These are phyloP conservation scores for Alternaria brassicicola DNA, from an alignment of 2,329 filamentous ascomycete species.

Conservation along the genomic window DNA sequence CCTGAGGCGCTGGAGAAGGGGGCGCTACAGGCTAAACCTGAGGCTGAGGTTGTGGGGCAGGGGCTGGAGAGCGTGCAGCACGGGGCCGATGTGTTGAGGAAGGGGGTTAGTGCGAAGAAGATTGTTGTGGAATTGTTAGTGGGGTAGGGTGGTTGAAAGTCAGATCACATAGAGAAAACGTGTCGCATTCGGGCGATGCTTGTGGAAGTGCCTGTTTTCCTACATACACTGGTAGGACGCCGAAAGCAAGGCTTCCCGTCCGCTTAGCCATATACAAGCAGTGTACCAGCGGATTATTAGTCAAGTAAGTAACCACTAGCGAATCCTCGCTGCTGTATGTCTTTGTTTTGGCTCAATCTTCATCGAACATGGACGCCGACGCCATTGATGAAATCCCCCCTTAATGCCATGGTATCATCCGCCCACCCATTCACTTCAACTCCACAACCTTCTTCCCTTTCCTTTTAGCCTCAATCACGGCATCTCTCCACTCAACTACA, in stretches of 20 bases:
- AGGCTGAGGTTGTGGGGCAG: not conserved
- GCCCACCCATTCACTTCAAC: not conserved
- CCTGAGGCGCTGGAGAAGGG: not conserved
- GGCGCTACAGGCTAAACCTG: not conserved
- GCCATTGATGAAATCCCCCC: too few species aligned
- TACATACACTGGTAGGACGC: too few species aligned
- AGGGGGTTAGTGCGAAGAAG: not conserved
- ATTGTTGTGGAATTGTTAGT: not conserved
- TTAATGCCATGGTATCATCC: not conserved
- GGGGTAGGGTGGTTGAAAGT: too few species aligned
- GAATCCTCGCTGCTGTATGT: too few species aligned
- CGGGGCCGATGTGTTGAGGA: not conserved
- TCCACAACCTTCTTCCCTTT: constrained; percentile 12
- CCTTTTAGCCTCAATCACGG: constrained; percentile 8
- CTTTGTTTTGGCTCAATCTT: too few species aligned
- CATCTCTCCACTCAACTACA: constrained; percentile 5
- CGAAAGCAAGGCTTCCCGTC: too few species aligned
- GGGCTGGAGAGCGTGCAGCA: not conserved
- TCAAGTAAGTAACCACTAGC: too few species aligned
- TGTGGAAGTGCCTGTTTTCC: too few species aligned
- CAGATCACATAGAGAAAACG: too few species aligned
- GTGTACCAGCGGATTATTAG: not conserved
- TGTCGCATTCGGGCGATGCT: too few species aligned
- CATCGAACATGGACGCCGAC: too few species aligned
- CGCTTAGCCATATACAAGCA: too few species aligned